Evolutionary conservation across 1,284 basidiomycete species (phyloP).

Genomic region (Singerocomus inundabilis): DNA sequence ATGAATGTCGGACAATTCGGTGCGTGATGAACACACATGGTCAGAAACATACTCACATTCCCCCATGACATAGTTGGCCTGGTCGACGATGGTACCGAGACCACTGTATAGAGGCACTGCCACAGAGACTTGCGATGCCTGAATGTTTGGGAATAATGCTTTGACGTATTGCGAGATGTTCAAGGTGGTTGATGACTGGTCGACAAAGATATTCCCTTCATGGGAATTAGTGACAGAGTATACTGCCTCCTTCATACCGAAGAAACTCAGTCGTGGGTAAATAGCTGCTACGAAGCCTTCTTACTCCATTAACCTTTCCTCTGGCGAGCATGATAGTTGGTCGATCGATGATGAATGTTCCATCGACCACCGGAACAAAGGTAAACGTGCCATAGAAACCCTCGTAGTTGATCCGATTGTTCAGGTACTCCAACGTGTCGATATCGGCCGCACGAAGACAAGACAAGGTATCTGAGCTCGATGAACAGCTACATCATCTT

Average conservation of each 20-base stretch:
- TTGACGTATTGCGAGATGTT: neutral
- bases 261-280: neutral
- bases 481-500: constrained; percentile 2
- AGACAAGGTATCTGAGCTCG: constrained; percentile 1
- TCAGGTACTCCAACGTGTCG: neutral
- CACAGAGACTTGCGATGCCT: neutral
- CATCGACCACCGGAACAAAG: constrained; percentile 37
- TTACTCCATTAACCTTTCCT: constrained; percentile 40
- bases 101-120: constrained; percentile 5
- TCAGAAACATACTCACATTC: constrained; percentile 6
- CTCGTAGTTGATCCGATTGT: constrained; percentile 31
- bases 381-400: constrained; percentile 43
- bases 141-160: constrained; percentile 4
- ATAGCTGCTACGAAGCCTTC: neutral
- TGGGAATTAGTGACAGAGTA: constrained; percentile 5
- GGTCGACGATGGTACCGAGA: constrained; percentile 1
- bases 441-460: constrained; percentile 6
- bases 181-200: neutral
- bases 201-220: constrained; percentile 12
- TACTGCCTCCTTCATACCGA: constrained; percentile 4
- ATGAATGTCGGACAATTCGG: neutral
- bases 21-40: neutral
- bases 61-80: constrained; percentile 12
- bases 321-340: constrained; percentile 36
- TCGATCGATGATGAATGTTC: constrained; percentile 39